These are phyloP conservation scores for Puccinia coronata DNA, from an alignment of 1,284 basidiomycete genomes.

Conservation along the genomic window DNA sequence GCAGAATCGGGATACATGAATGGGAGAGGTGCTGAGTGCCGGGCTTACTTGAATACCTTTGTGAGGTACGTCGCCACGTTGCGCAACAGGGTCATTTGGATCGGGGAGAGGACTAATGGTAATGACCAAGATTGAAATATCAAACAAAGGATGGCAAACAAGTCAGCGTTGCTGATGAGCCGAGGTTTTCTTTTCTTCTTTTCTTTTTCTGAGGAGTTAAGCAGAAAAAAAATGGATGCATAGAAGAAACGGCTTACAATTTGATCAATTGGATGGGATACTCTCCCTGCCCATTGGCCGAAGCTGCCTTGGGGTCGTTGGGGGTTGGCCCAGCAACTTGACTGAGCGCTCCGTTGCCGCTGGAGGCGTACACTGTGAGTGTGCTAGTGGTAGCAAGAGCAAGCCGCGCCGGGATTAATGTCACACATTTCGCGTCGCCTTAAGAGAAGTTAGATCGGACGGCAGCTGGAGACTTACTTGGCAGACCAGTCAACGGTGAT, in stretches of 20 bases:
- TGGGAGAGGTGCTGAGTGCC: not conserved
- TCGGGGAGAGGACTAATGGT: conserved; percentile 2
- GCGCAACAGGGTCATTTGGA: not conserved
- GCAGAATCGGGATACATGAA: not conserved
- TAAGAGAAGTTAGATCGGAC: not conserved
- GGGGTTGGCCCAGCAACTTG: not conserved
- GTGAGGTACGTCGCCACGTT: conserved; percentile 13
- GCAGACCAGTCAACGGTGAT: conserved; percentile 29
- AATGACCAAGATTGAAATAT: not conserved
- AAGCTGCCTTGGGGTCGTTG: conserved; percentile 16
- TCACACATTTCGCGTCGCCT: too few relatives aligned
- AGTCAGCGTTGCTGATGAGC: not conserved
- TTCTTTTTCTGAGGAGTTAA: too few relatives aligned
- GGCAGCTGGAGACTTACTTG: not conserved
- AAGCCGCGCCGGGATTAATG: too few relatives aligned
- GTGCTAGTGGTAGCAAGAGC: conserved; percentile 15
- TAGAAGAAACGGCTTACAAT: not conserved
- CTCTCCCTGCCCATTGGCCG: not conserved
- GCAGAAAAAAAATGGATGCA: not conserved
- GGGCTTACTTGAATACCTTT: conserved; percentile 8
- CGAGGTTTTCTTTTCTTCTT: too few relatives aligned
- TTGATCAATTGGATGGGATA: conserved; percentile 32
- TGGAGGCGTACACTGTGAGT: conserved; percentile 17
- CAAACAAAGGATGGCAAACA: not conserved
- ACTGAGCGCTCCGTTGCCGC: not conserved